These are phyloP conservation scores for Cardamine chenopodiifolia DNA, from an alignment of 345 rosid species.

Conservation along the genomic window DNA sequence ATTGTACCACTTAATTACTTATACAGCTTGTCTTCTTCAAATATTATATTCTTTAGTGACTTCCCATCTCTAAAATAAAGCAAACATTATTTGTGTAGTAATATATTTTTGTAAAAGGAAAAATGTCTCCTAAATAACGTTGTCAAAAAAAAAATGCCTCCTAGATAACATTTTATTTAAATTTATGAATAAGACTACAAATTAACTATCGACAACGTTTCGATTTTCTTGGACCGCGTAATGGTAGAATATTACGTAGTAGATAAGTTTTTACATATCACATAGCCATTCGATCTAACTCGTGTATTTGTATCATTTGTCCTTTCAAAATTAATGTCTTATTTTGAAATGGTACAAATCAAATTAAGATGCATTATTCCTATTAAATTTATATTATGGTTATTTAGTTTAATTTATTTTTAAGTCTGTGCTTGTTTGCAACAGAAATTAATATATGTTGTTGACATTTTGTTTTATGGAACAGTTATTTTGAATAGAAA, in stretches of 20 bases:
- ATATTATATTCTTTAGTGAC: background rate
- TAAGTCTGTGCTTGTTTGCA: background rate
- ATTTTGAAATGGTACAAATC: background rate
- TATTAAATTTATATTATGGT: background rate
- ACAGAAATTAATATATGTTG: background rate
- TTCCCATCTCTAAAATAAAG: background rate
- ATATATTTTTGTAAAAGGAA: background rate
- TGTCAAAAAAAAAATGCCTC: too few species aligned
- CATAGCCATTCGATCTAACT: background rate
- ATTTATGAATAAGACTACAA: background rate
- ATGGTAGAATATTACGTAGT: background rate
- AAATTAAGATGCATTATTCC: background rate
- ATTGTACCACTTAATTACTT: background rate
- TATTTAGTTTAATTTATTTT: too few species aligned
- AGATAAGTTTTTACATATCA: background rate
- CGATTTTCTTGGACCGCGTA: background rate
- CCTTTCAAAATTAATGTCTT: background rate
- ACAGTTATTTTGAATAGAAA: too few species aligned
- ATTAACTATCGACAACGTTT: conserved; percentile 1
- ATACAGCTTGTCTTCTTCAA: background rate
- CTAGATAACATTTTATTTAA: background rate
- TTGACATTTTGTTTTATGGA: background rate
- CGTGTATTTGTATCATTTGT: background rate
- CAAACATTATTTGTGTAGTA: background rate
- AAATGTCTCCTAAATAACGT: too few species aligned